Base-by-base conservation (phyloP, 192 early-diverging fungal genomes). In the Coemansia sp. region DNA sequence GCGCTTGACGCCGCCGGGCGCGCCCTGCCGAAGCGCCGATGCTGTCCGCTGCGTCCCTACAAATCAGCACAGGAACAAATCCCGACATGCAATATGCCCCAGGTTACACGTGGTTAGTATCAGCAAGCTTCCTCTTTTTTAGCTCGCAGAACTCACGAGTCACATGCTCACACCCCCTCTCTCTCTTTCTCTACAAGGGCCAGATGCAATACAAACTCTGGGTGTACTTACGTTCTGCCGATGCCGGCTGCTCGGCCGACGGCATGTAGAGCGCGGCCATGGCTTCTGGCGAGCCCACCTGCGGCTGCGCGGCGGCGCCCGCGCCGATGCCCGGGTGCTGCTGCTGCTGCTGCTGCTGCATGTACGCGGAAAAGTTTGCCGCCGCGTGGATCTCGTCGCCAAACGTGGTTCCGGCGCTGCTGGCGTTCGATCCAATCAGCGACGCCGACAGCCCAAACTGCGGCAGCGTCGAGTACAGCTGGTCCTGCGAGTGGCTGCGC, bases 211-310 rank as follows among this genome's bases (percentile, higher is more conserved):
- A 34, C 12, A 14, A 25, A n/a, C n/a, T n/a, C n/a, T n/a, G n/a
- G n/a, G n/a, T n/a, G n/a, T 8, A 50, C 60, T 74, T 63, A 63
- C 60, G 53, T 62, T 62, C 60, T 15, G 45, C 21, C 19, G 57
- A n/a, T 14, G 55, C 28, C 12, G 39, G 58, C 29, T 63, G 64
- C 15, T 62, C 64, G 6, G 38, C 20, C 32, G 72, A 64, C 7
- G 71, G 72, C 64, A 75, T 75, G 28, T 60, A 75, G 9, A 75
- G 55, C 14, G 72, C 72, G 12, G 61, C 72, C 52, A 68, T 58
- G 35, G 40, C 15, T 40, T 55, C 61, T 32, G 61, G 48, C 30
- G 41, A 39, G 8, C 23, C 26, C 14, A 39, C 50, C 32, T 42
- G 27, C 8, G 12, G 46, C 20, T 29, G 28, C 10, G 45, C 27